These are phyloP conservation scores for Arachnomyces sp. DNA, from an alignment of 2,329 filamentous ascomycete genomes.

Conservation along the genomic window DNA sequence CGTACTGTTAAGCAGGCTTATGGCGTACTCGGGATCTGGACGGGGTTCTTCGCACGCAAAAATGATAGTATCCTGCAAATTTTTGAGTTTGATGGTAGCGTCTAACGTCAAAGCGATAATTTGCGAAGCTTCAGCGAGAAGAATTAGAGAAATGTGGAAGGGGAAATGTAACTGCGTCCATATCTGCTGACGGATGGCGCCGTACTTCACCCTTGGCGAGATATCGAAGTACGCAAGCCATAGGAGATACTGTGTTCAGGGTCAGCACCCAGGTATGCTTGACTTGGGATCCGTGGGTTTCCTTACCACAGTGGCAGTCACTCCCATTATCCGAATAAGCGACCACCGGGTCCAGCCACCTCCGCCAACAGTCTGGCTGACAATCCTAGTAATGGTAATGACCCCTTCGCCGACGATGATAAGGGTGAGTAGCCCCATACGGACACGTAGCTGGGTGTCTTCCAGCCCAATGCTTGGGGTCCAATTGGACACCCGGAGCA, in stretches of 20 bases:
- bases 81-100: slow-evolving; percentile 32
- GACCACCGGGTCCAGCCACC: slow-evolving; percentile 34
- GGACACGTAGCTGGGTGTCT: slow-evolving; percentile 54
- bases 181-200: slow-evolving; percentile 50
- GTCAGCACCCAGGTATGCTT: slow-evolving; percentile 18
- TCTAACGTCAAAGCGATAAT: slow-evolving; percentile 44
- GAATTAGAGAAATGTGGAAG: slow-evolving; percentile 54
- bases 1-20: slow-evolving; percentile 28
- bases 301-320: slow-evolving; percentile 31
- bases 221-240: slow-evolving; percentile 57
- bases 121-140: slow-evolving; percentile 58
- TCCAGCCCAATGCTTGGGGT: slow-evolving; percentile 53
- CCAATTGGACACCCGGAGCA: slow-evolving; percentile 46
- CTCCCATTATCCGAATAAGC: slow-evolving; percentile 31
- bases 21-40: slow-evolving; percentile 19
- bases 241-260: slow-evolving; percentile 42
- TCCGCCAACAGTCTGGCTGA: slow-evolving; percentile 42
- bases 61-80: slow-evolving; percentile 31
- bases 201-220: slow-evolving; percentile 42
- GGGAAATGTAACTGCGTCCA: slow-evolving; percentile 49
- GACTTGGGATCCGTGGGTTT: not conserved
- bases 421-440: slow-evolving; percentile 55
- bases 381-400: slow-evolving; percentile 50
- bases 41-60: slow-evolving; percentile 32
- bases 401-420: slow-evolving; percentile 61